Evolutionary conservation across 2,329 filamentous ascomycete species (phyloP), one percentile per base, ranked within the genome.

Genomic region (Pyricularia sp.): DNA sequence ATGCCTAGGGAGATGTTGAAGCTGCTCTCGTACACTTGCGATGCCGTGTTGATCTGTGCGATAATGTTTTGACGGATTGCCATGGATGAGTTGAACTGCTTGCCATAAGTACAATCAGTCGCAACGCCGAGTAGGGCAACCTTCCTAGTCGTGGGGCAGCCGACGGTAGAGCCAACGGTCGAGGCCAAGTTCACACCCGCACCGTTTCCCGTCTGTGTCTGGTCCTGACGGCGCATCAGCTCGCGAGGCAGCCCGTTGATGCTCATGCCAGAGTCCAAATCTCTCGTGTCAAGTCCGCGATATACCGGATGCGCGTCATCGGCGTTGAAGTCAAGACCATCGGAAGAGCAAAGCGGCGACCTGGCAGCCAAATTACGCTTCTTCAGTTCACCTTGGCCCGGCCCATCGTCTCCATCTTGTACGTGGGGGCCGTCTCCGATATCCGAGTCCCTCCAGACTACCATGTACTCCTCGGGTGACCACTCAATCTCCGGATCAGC

Each of bases 1-100:
- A 99, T 87, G 63, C 93, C 95, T 50, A 99, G 87, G 0, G 94
- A 94, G 74, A 99, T 94, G 79, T 97, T 97, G 82, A 99, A 98
- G 9, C 92, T 92, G 73, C 85, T 88, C 78, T 99, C 95, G 76
- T 95, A 99, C 11, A 97, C 81, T 71, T 89, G 87, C 1, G 94
- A 97, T 0, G 95, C 95, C 64, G 88, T 84, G 80, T 97, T 97
- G 77, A 99, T 91, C 76, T 92, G 85, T 68, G 83, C 84, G 73
- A 99, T 93, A 71, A 99, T 86, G 76, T 95, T 95, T 71, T 85
- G 78, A 69, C 89, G 85, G 28, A 90, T 86, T n/a, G 86, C 82
- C 67, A 86, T 82, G 63, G 85, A 85, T 26, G 84, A 85, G 71
- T 89, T 86, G 77, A 97, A 96, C 3, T 84, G 83, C 1, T 82